Evolutionary conservation across 306 rosid species (phyloP).

Genomic region (Cyclanthera cordifolia): DNA sequence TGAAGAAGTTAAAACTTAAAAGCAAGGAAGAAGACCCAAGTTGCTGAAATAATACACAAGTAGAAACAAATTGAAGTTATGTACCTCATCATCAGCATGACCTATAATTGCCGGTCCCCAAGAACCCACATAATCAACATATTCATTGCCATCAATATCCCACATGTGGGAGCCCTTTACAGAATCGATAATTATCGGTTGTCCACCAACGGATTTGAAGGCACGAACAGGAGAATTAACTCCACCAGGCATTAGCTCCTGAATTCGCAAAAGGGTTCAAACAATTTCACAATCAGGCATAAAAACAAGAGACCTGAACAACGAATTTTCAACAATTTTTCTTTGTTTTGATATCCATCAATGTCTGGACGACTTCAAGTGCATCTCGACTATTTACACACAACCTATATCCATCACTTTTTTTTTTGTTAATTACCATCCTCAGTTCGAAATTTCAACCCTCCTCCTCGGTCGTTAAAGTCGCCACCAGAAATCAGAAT

Average conservation of each 20-base stretch:
- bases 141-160: conserved; percentile 89
- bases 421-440: too few relatives aligned
- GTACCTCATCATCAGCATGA: conserved; percentile 83
- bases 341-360: too few relatives aligned
- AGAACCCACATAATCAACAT: conserved; percentile 94
- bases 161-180: conserved; percentile 83
- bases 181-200: conserved; percentile 72
- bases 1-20: too few relatives aligned
- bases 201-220: conserved; percentile 90
- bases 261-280: not conserved
- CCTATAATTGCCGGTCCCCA: conserved; percentile 99
- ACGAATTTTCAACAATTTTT: too few relatives aligned
- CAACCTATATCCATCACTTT: too few relatives aligned
- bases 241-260: conserved; percentile 97
- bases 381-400: too few relatives aligned
- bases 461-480: not conserved
- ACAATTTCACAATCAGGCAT: not conserved
- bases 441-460: too few relatives aligned
- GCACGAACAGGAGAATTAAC: conserved; percentile 95
- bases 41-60: not conserved
- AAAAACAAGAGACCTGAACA: not conserved
- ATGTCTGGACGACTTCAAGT: too few relatives aligned
- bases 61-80: not conserved
- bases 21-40: not conserved
- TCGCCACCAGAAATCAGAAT: not conserved